A percentile compares a stretch with the other conserved stretches of the same genome.
These are phyloP conservation scores for Moricandia arvensis DNA, from an alignment of 345 rosid species.

Conservation along the genomic window DNA sequence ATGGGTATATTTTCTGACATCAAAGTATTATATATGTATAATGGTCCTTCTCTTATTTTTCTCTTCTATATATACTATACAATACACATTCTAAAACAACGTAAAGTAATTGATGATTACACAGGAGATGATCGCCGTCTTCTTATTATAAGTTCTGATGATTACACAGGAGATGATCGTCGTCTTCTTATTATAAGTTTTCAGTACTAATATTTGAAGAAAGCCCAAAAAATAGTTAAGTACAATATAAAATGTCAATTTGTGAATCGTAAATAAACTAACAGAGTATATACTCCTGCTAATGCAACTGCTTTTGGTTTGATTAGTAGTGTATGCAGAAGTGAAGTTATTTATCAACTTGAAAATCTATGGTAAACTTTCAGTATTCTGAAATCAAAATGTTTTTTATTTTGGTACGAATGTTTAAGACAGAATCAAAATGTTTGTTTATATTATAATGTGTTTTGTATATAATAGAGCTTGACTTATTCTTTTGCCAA, in stretches of 20 bases:
- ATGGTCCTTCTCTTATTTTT: background rate
- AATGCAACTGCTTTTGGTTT: slow-evolving; percentile 10
- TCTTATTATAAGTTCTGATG: no score
- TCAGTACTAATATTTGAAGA: slow-evolving; percentile 3
- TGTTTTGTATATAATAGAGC: background rate
- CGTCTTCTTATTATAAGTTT: background rate
- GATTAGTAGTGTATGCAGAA: background rate
- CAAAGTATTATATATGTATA: background rate
- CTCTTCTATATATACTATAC: background rate
- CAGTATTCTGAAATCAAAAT: background rate
- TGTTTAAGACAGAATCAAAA: background rate
- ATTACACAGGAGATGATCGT: background rate
- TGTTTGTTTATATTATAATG: slow-evolving; percentile 3
- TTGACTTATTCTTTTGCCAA: slow-evolving; percentile 33
- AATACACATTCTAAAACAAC: background rate
- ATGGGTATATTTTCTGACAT: slow-evolving; percentile 3
- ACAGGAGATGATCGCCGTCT: background rate
- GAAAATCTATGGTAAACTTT: background rate
- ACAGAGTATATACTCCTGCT: background rate
- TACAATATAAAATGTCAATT: background rate
- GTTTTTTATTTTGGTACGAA: no score
- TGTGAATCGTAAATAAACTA: background rate
- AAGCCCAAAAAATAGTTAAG: background rate
- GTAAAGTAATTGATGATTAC: background rate
- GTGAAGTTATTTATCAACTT: slow-evolving; percentile 9